Conservation (phyloP, 208 protist genomes). For the Acanthamoeba quina region DNA sequence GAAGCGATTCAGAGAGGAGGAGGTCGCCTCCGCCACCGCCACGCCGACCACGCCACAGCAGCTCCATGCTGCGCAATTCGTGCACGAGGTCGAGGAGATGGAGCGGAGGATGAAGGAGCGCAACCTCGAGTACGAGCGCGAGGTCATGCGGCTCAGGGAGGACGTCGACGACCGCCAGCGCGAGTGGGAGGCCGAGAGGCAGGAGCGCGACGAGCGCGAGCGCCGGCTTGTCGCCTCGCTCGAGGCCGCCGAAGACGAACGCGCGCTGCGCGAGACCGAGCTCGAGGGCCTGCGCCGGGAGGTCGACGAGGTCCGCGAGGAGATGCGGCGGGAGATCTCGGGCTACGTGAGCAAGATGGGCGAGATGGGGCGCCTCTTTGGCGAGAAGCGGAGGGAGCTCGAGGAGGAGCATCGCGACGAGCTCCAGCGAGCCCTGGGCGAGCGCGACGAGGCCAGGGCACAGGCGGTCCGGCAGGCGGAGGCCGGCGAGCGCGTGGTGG, state of each 20-base stretch:
- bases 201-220: neutral
- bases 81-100: slow-evolving; percentile 40
- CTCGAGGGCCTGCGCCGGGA: neutral
- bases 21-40: neutral
- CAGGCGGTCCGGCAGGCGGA: neutral
- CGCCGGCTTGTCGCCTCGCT: neutral
- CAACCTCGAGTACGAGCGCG: neutral
- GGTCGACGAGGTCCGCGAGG: neutral
- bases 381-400: neutral
- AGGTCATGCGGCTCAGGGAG: slow-evolving; percentile 27
- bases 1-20: slow-evolving; percentile 34
- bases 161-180: neutral
- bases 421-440: too few relatives aligned
- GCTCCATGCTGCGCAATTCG: neutral
- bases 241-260: neutral
- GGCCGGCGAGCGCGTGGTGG: neutral
- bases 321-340: neutral
- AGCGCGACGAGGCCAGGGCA: too few relatives aligned
- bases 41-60: neutral
- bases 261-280: neutral
- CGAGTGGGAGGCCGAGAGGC: neutral
- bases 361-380: neutral
- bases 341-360: neutral
- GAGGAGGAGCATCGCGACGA: neutral
- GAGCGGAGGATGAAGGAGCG: slow-evolving; percentile 45